Evolutionary conservation across 2,329 filamentous ascomycete species (phyloP).

Genomic region (Fusarium chaquense): DNA sequence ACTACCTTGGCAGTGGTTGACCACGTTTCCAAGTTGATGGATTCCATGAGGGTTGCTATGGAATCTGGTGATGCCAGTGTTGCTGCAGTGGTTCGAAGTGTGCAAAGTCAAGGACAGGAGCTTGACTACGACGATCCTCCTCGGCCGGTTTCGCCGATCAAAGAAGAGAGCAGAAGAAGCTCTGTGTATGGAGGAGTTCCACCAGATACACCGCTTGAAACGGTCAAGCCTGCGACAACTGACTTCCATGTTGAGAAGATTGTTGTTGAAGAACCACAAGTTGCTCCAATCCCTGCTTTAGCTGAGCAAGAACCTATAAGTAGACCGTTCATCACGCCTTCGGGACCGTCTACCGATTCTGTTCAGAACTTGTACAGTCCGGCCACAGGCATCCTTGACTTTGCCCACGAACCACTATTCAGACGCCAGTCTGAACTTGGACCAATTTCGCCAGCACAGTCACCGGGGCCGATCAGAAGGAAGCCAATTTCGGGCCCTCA

Average conservation of each 20-base stretch:
- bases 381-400: conserved; percentile 20
- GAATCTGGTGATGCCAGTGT: conserved; percentile 23
- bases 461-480: conserved; percentile 19
- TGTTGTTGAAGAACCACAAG: neutral
- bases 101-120: conserved; percentile 27
- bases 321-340: neutral
- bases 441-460: neutral
- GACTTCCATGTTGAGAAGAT: conserved; percentile 19
- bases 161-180: neutral
- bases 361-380: conserved; percentile 21
- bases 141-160: neutral
- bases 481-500: conserved; percentile 22
- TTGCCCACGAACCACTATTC: neutral
- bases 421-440: conserved; percentile 2
- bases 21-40: conserved; percentile 40
- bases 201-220: neutral
- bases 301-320: neutral
- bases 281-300: neutral
- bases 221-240: neutral
- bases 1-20: conserved; percentile 52
- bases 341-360: neutral
- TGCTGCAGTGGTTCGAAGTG: conserved; percentile 23
- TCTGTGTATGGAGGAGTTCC: neutral
- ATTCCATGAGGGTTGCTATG: conserved; percentile 27
- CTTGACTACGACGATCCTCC: conserved; percentile 24